phyloP scores from a whole-genome alignment of 345 rosid species.

The Gossypium ekmanianum region DNA sequence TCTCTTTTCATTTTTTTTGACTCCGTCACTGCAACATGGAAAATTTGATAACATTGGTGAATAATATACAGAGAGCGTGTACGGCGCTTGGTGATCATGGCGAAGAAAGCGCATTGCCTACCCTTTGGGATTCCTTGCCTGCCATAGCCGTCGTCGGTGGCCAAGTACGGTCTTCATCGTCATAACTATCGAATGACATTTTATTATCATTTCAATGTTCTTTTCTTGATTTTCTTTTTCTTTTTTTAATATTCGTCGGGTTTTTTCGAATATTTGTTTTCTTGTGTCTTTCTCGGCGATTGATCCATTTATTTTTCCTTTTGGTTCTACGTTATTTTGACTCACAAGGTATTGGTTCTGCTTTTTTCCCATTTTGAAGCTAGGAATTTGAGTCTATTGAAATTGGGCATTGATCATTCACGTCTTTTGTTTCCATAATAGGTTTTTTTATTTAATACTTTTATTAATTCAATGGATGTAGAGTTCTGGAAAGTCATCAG shows the following conservation, averaged over 20 bases:
- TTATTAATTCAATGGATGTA: constrained; percentile 24
- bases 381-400: not conserved
- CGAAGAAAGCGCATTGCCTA: constrained; percentile 89
- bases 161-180: constrained; percentile 45
- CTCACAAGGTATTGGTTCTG: not conserved
- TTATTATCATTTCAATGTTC: not conserved
- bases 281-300: not conserved
- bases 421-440: not conserved
- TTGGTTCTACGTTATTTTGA: not conserved
- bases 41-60: constrained; percentile 76
- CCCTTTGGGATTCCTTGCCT: constrained; percentile 94
- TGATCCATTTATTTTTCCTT: not conserved
- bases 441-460: constrained; percentile 18
- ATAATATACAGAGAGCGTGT: constrained; percentile 91
- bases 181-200: not conserved
- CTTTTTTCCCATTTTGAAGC: not conserved
- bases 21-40: constrained; percentile 44
- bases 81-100: constrained; percentile 96
- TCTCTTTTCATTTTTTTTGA: not conserved
- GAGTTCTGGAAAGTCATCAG: constrained; percentile 99
- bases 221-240: too few species aligned
- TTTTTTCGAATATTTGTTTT: not conserved
- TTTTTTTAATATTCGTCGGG: too few species aligned
- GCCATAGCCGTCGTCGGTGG: constrained; percentile 96
- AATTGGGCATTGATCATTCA: not conserved